A percentile compares a stretch with the other conserved stretches of the same genome.
phyloP scores from a whole-genome alignment of 2,329 filamentous ascomycete species.

The Pyrenophora seminiperda region DNA sequence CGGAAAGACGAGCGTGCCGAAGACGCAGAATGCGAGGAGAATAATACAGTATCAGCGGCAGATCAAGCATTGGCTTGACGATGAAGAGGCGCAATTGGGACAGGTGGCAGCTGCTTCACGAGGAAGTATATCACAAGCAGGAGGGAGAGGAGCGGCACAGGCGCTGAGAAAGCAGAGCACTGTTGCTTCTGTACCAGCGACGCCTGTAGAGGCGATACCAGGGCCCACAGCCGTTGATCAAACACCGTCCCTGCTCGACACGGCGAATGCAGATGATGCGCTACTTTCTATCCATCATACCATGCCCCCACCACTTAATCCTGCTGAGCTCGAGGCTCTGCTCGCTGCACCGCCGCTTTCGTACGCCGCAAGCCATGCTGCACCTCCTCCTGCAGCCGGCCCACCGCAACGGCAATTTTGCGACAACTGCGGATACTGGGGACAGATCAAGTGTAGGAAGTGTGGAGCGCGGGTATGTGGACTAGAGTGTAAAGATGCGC shows the following conservation, averaged over 20 bases:
- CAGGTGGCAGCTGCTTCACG: slow-evolving; percentile 28
- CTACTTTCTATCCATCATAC: slow-evolving; percentile 59
- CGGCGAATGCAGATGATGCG: slow-evolving; percentile 52
- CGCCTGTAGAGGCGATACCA: slow-evolving; percentile 36
- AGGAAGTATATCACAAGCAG: slow-evolving; percentile 8
- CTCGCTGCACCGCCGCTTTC: slow-evolving; percentile 68
- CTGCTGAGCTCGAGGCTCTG: slow-evolving; percentile 67
- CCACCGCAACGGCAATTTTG: slow-evolving; percentile 70
- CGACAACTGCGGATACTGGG: slow-evolving; percentile 83
- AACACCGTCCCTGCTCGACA: slow-evolving; percentile 17
- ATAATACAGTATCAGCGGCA: slow-evolving; percentile 82
- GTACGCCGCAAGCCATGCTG: slow-evolving; percentile 66
- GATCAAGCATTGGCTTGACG: slow-evolving; percentile 80
- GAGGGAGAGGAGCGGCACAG: slow-evolving; percentile 22
- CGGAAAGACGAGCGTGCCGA: slow-evolving; percentile 43
- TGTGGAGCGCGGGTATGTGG: slow-evolving; percentile 81
- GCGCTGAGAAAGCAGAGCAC: slow-evolving; percentile 32
- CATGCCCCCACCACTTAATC: slow-evolving; percentile 63
- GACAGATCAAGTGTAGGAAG: slow-evolving; percentile 73
- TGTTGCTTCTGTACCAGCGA: slow-evolving; percentile 31
- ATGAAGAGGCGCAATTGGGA: slow-evolving; percentile 73
- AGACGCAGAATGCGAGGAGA: slow-evolving; percentile 69
- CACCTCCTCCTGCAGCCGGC: slow-evolving; percentile 46
- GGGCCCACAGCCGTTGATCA: slow-evolving; percentile 16
- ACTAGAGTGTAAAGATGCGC: slow-evolving; percentile 72